Evolutionary conservation across 1,139 yeast genomes (phyloP).

Genomic region (Kluyveromyces sp.): DNA sequence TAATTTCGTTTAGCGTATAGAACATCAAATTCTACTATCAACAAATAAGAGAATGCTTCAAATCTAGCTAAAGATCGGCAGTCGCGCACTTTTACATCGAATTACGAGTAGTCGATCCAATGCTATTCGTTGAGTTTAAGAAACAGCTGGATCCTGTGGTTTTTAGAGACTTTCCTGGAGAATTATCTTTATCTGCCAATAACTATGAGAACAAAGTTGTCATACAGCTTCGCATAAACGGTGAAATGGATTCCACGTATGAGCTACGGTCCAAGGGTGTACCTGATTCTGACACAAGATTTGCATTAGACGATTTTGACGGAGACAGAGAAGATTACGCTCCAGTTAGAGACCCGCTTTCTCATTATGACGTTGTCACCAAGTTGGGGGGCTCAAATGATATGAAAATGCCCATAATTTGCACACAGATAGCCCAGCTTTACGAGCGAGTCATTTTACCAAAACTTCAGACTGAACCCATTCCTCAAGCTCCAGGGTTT

Average conservation of each 20-base stretch:
- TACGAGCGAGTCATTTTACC: conserved; percentile 23
- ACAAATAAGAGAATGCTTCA: no score
- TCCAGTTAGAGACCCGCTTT: conserved; percentile 20
- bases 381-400: conserved; percentile 29
- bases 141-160: conserved; percentile 2
- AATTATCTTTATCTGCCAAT: conserved; percentile 13
- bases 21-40: no score
- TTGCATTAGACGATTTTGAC: conserved; percentile 15
- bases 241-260: conserved; percentile 38
- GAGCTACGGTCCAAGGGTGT: conserved; percentile 29
- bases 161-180: conserved; percentile 6
- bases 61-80: no score
- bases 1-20: no score
- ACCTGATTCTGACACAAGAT: conserved; percentile 11
- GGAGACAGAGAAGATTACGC: conserved; percentile 17
- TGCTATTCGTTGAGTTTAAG: conserved; percentile 1
- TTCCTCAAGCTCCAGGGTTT: conserved; percentile 11
- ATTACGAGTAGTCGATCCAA: no score
- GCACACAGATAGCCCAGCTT: conserved; percentile 26
- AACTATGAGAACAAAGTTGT: conserved; percentile 31
- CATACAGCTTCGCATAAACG: conserved; percentile 33
- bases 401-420: conserved; percentile 26
- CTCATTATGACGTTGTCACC: conserved; percentile 25
- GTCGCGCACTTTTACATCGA: no score
- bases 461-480: conserved; percentile 5